A percentile compares a stretch with the other conserved stretches of the same genome.
Evolutionary conservation across 257 asterid species (phyloP).

Genomic region (Penstemon newberryi): DNA sequence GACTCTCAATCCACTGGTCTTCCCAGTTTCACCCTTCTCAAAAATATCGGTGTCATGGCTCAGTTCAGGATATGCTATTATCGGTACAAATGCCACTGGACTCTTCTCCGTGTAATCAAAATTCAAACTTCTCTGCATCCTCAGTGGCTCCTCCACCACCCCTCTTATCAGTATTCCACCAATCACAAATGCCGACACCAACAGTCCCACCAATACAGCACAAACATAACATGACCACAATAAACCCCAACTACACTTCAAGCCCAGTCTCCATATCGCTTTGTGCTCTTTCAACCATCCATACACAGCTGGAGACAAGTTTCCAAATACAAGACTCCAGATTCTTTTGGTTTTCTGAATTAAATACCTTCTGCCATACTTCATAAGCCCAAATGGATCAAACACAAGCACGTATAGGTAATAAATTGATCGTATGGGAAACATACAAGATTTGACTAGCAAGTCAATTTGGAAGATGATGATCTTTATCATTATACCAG

Average conservation of each 20-base stretch:
- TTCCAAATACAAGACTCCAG: slow-evolving; percentile 39
- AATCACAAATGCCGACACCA: slow-evolving; percentile 65
- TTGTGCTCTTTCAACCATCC: slow-evolving; percentile 64
- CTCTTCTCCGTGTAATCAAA: slow-evolving; percentile 85
- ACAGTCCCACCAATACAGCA: slow-evolving; percentile 57
- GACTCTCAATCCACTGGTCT: slow-evolving; percentile 43
- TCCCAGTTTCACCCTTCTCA: slow-evolving; percentile 41
- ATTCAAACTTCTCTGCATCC: slow-evolving; percentile 59
- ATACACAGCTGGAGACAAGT: slow-evolving; percentile 33
- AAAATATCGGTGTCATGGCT: slow-evolving; percentile 37
- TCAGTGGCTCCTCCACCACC: slow-evolving; percentile 74
- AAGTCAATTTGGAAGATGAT: slow-evolving; percentile 54
- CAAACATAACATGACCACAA: slow-evolving; percentile 85
- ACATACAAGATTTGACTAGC: slow-evolving; percentile 38
- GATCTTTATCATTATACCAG: slow-evolving; percentile 53
- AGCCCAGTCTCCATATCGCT: slow-evolving; percentile 60
- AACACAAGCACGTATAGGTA: slow-evolving; percentile 54
- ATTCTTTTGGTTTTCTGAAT: slow-evolving; percentile 31
- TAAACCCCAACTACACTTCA: slow-evolving; percentile 87
- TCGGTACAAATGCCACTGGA: slow-evolving; percentile 75
- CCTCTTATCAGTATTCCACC: slow-evolving; percentile 59
- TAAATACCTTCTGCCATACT: slow-evolving; percentile 37
- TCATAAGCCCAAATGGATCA: slow-evolving; percentile 64
- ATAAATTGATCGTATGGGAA: slow-evolving; percentile 55
- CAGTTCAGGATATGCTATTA: slow-evolving; percentile 37